Percentiles rank a stretch among this genome's conserved stretches.
Evolutionary conservation across 1,284 basidiomycete species (phyloP).

Genomic region (Somion occarium): DNA sequence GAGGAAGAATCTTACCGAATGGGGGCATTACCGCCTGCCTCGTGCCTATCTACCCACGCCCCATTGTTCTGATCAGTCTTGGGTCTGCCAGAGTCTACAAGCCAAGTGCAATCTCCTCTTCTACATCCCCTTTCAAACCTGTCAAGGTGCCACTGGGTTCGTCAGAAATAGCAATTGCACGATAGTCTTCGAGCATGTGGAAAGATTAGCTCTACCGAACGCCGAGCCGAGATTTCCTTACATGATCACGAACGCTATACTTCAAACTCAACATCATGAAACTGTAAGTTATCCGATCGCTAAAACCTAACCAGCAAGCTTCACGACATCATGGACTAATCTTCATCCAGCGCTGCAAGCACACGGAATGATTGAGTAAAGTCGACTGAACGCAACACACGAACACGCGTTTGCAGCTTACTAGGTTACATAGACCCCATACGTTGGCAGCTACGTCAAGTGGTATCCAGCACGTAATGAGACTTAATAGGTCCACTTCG

Average conservation of each 20-base stretch:
- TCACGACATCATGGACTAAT: background rate
- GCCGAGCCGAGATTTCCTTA: background rate
- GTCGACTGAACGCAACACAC: background rate
- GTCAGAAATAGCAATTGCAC: too few species aligned
- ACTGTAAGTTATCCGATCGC: background rate
- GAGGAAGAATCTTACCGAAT: background rate
- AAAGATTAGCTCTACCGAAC: background rate
- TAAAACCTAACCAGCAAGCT: background rate
- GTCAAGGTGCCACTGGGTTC: too few species aligned
- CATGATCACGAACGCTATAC: background rate
- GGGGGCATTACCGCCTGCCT: background rate
- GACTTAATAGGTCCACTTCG: background rate
- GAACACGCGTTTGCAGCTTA: background rate
- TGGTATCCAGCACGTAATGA: background rate
- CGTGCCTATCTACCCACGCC: constrained; percentile 1
- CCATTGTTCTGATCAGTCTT: background rate
- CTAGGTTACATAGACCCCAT: background rate
- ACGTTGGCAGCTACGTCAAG: background rate
- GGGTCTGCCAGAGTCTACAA: background rate
- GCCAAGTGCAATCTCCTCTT: too few species aligned
- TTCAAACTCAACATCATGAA: too few species aligned
- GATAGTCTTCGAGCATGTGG: background rate
- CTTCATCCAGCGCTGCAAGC: background rate
- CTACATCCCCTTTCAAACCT: too few species aligned
- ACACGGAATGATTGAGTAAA: background rate